Base-by-base conservation (phyloP, 2,329 filamentous ascomycete species). In the Alternaria sp. region DNA sequence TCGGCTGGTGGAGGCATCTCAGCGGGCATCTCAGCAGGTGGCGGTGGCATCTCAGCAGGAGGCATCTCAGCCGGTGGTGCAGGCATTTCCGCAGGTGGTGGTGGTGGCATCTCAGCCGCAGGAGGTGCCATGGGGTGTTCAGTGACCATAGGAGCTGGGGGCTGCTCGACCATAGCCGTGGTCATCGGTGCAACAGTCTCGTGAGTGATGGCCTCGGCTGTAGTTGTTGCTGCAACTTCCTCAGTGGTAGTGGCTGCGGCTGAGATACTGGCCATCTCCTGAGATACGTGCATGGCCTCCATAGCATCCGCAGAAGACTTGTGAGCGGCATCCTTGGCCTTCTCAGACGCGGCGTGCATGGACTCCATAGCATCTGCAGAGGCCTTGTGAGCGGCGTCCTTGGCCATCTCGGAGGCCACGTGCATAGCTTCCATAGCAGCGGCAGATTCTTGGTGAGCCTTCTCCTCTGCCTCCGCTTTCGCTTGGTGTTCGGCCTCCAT, bases 301-400 rank as follows among this genome's bases (percentile, higher is more conserved):
- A 62, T 65, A 21, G 66, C 66, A 45, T 66, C 60, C 1, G 67
- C 67, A 1, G 56, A 47, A 6, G 59, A 57, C 32, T 67, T 65
- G 43, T 67, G 56, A 28, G 60, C 60, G 10, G 54, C 50, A 11
- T 51, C 54, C 57, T 65, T 65, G 15, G 59, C 65, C 17, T 62
- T n/a, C 32, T 62, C 65, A 10, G 61, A 40, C 32, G 55, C 62
- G 12, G 23, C 57, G 8, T 61, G 62, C 67, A 68, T 68, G 36
- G 66, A 65, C 21, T 62, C 61, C 61, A 63, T 66, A 19, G 65
- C 63, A 58, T 67, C 59, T 5, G 67, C 67, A 5, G 54, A 52
- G 4, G 60, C 51, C 45, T 67, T 66, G 51, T 67, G 49, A 19
- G 58, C 59, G n/a, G 58, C 55, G 11, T 44, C 55, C 49, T 66